Conservation (phyloP, 2,329 filamentous ascomycete genomes). For the Neonectria sp. region DNA sequence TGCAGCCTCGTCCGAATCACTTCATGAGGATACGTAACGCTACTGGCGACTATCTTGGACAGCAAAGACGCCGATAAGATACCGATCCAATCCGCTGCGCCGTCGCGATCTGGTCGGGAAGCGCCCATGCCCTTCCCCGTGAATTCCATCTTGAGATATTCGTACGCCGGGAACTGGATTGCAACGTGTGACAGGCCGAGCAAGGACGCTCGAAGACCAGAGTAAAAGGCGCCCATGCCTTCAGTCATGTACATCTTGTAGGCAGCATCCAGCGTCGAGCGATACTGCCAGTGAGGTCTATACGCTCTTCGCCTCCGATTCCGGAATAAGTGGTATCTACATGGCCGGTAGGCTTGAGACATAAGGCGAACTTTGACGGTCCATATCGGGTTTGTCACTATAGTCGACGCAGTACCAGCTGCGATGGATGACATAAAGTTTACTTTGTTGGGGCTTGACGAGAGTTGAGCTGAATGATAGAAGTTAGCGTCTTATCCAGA, state of each 20-base stretch:
- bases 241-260: constrained; percentile 95
- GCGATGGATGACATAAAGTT: constrained; percentile 90
- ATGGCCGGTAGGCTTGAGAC: constrained; percentile 82
- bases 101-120: constrained; percentile 54
- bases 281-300: constrained; percentile 84
- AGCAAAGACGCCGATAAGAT: constrained; percentile 90
- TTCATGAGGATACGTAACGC: constrained; percentile 96
- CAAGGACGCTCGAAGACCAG: constrained; percentile 90
- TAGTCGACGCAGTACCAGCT: constrained; percentile 87
- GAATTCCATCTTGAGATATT: constrained; percentile 90
- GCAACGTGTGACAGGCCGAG: constrained; percentile 94
- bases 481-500: constrained; percentile 10
- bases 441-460: constrained; percentile 51
- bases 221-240: constrained; percentile 92
- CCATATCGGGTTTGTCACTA: constrained; percentile 99
- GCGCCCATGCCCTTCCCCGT: constrained; percentile 90
- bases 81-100: constrained; percentile 79
- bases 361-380: constrained; percentile 98
- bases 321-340: not conserved
- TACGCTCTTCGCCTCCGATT: not conserved
- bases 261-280: constrained; percentile 88
- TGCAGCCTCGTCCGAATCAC: constrained; percentile 94
- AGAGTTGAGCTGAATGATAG: constrained; percentile 68
- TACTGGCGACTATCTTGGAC: constrained; percentile 94
- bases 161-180: constrained; percentile 96